Evolutionary conservation across 2,329 filamentous ascomycete genomes (phyloP), one percentile per base, ranked within the genome.

Genomic region (Diplodia scrobiculata): DNA sequence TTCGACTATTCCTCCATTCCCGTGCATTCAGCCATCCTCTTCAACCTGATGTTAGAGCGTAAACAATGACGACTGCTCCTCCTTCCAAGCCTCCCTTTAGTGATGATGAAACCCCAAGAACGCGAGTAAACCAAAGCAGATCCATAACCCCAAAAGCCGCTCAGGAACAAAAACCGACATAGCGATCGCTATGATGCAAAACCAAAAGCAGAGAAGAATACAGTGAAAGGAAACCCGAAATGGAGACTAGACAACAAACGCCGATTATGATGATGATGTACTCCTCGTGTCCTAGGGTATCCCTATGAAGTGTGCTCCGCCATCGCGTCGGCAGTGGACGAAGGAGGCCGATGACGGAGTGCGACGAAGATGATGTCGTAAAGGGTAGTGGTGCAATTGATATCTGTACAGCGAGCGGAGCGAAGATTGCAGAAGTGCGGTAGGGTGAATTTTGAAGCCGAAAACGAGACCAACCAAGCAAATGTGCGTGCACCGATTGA

Each of bases 231-330:
- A 36, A 62, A 9, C 29, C 45, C 58, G 48, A 27, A 41, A 63
- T 38, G 14, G 32, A 63, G 29, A 50, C 34, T n/a, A 51, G 27
- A 27, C 13, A 63, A 41, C 9, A 63, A 63, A 52, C 48, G 48
- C 60, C 60, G 27, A 48, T 63, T 47, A 45, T 63, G 48, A 36
- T 63, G 60, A 45, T 63, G 60, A 38, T 63, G 47, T 63, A 41
- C 60, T 63, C 60, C 60, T 63, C 60, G 34, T 53, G 60, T 48
- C 60, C 60, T 63, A 63, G 50, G 48, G 48, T 63, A 63, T 63
- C 60, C 60, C 60, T 63, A 63, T 53, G 60, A 63, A 52, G 55
- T 62, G 55, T 41, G 48, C 48, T 62, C 58, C 58, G 58, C 25
- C 45, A 36, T n/a, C 58, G 25, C n/a, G 58, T 62, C 58, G 45